phyloP scores from a whole-genome alignment of 805 yeast species.

The Suhomyces faveliae region DNA sequence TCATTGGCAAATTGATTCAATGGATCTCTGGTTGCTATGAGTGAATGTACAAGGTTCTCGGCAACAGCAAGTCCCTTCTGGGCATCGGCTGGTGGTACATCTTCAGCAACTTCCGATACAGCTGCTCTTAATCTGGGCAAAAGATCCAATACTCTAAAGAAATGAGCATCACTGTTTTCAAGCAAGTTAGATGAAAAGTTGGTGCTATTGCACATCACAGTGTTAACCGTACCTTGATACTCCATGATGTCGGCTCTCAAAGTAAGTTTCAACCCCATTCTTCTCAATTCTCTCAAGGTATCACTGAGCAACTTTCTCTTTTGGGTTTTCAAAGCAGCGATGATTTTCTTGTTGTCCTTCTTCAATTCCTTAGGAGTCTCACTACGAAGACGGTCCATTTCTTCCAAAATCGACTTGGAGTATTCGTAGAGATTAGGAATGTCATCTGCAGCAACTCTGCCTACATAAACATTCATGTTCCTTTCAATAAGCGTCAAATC shows the following conservation, averaged over 20 bases:
- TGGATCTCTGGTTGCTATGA: conserved; percentile 55
- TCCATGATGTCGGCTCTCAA: conserved; percentile 65
- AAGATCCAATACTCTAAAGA: conserved; percentile 71
- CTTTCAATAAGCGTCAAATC: conserved; percentile 49
- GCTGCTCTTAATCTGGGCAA: conserved; percentile 75
- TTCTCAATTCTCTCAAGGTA: conserved; percentile 67
- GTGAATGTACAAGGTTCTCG: conserved; percentile 64
- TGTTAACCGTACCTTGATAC: conserved; percentile 59
- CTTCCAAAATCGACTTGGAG: conserved; percentile 53
- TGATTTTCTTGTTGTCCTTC: conserved; percentile 69
- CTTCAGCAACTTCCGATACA: conserved; percentile 60
- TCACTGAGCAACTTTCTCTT: conserved; percentile 78
- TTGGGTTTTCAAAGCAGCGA: conserved; percentile 75
- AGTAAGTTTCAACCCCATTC: conserved; percentile 71
- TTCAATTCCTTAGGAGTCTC: conserved; percentile 75
- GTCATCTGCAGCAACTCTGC: conserved; percentile 27
- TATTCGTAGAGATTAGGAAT: conserved; percentile 53
- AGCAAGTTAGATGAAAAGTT: conserved; percentile 41
- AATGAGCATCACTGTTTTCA: conserved; percentile 48
- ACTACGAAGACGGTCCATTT: conserved; percentile 59
- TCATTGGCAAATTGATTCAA: conserved; percentile 32
- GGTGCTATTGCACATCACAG: conserved; percentile 55
- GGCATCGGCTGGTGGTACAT: conserved; percentile 71
- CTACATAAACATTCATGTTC: conserved; percentile 54
- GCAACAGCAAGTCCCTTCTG: conserved; percentile 73